A percentile compares a stretch with the other conserved stretches of the same genome.
Evolutionary conservation across 805 yeast species (phyloP).

Genomic region (Vanderwaltozyma polyspora): DNA sequence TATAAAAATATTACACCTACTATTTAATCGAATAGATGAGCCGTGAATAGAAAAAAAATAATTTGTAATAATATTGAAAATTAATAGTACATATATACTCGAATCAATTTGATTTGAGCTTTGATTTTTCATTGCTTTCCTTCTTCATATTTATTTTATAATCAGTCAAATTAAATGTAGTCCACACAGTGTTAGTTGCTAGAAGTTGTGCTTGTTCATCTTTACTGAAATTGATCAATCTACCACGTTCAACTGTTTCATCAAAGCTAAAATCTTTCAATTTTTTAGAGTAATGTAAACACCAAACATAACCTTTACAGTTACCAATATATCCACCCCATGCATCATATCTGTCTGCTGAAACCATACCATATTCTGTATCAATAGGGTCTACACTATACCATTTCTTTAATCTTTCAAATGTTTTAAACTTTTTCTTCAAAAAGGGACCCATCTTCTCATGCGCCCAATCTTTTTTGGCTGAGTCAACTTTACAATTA

Average conservation of each 20-base stretch:
- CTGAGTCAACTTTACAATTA: conserved; percentile 8
- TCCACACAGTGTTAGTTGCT: conserved; percentile 1
- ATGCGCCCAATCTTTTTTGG: conserved; percentile 9
- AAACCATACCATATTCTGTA: conserved; percentile 1
- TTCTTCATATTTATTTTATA: not conserved
- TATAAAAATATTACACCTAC: no score
- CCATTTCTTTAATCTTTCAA: conserved; percentile 6
- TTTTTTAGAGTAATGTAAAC: not conserved
- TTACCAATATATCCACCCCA: not conserved
- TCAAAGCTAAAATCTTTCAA: not conserved
- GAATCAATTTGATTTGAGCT: no score
- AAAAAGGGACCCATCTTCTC: conserved; percentile 2
- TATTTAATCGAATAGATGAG: no score
- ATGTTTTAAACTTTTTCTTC: not conserved
- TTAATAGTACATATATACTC: no score
- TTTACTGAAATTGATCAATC: not conserved
- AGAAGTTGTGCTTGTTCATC: not conserved
- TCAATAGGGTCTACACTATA: conserved; percentile 4
- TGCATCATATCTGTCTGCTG: no score
- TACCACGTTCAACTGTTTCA: not conserved
- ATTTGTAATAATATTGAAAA: no score
- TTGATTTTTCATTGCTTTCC: not conserved
- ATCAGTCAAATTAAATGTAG: not conserved
- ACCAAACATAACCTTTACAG: conserved; percentile 2
- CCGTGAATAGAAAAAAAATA: no score